Evolutionary conservation across 1,284 basidiomycete genomes (phyloP).

Genomic region (Peniophora sp.): DNA sequence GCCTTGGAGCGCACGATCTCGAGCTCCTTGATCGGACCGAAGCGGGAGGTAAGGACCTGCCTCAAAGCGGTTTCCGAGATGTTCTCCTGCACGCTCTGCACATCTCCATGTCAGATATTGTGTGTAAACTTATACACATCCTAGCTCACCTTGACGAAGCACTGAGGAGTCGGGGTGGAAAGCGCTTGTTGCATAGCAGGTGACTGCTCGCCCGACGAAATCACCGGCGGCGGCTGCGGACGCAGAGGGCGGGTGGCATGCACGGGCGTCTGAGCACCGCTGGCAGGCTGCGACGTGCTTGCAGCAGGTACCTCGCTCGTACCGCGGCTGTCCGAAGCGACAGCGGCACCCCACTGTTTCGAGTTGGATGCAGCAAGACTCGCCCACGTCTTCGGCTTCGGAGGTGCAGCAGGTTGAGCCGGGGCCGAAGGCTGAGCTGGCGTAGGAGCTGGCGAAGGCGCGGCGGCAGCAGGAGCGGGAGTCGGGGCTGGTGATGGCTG

Average conservation of each 20-base stretch:
- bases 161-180: slow-evolving; percentile 60
- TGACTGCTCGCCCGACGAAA: slow-evolving; percentile 26
- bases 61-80: slow-evolving; percentile 58
- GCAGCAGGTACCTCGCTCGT: slow-evolving; percentile 54
- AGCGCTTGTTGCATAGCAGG: slow-evolving; percentile 50
- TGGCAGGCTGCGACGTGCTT: slow-evolving; percentile 32
- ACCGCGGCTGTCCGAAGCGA: slow-evolving; percentile 67
- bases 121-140: no score
- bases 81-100: slow-evolving; percentile 66
- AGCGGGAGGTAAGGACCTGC: slow-evolving; percentile 55
- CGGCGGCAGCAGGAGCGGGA: slow-evolving; percentile 25
- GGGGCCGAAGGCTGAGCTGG: slow-evolving; percentile 19
- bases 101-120: no score
- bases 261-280: slow-evolving; percentile 43
- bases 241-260: slow-evolving; percentile 25
- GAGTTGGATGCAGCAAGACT: slow-evolving; percentile 78
- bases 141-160: slow-evolving; percentile 83
- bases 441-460: slow-evolving; percentile 18
- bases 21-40: slow-evolving; percentile 83
- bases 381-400: slow-evolving; percentile 79
- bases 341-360: slow-evolving; percentile 73
- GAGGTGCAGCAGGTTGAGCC: slow-evolving; percentile 29
- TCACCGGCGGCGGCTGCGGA: slow-evolving; percentile 15
- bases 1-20: slow-evolving; percentile 86
- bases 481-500: slow-evolving; percentile 24